Percentiles rank a stretch among this genome's conserved stretches.
Evolutionary conservation across 176 grass and related monocot genomes (phyloP).

Genomic region (Oryza glaberrima): DNA sequence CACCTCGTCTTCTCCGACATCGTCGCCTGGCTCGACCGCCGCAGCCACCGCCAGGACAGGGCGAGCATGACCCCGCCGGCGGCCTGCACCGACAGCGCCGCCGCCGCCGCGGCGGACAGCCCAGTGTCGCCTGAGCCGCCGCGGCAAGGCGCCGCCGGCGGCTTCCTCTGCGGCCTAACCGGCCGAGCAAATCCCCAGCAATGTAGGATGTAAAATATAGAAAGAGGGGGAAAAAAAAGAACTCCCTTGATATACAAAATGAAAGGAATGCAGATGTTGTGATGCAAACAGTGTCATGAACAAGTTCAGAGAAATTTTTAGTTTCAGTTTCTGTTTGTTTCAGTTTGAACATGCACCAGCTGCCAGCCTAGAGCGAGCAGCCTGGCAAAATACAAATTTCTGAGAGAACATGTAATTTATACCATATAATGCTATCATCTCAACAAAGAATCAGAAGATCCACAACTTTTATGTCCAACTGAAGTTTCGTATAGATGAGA

Average conservation of each 20-base stretch:
- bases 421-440: constrained; percentile 46
- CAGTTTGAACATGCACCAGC: not conserved
- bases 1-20: constrained; percentile 75
- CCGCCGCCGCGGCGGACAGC: not conserved
- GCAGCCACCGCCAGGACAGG: constrained; percentile 39
- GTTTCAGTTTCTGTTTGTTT: constrained; percentile 7
- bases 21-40: constrained; percentile 61
- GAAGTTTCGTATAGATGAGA: constrained; percentile 41
- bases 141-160: not conserved
- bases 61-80: not conserved
- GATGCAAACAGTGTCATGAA: not conserved
- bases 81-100: not conserved
- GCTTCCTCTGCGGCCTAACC: constrained; percentile 59
- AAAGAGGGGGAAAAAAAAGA: not conserved
- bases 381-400: not conserved
- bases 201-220: constrained; percentile 64
- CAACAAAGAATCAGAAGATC: constrained; percentile 52
- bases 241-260: not conserved
- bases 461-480: constrained; percentile 42
- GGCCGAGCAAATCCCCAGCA: constrained; percentile 51
- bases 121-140: not conserved
- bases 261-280: not conserved
- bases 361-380: constrained; percentile 34
- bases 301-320: constrained; percentile 10
- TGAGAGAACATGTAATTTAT: constrained; percentile 36